phyloP scores from a whole-genome alignment of 1,284 basidiomycete genomes.

The Trametes pubescens region DNA sequence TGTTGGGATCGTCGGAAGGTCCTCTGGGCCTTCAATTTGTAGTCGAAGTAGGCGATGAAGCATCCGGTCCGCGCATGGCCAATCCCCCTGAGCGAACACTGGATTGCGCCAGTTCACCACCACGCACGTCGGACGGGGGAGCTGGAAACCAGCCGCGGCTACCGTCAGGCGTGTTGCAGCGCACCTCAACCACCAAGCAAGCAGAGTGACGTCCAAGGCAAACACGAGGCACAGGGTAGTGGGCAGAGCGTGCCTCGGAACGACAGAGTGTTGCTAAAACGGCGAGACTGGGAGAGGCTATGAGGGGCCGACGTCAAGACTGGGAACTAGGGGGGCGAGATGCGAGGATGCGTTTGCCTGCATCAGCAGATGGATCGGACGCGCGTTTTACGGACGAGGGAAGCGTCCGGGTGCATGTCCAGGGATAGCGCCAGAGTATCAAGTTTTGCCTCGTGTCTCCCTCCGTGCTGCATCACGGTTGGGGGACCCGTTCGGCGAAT shows the following conservation, averaged over 20 bases:
- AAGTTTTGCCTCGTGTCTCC: constrained; percentile 29
- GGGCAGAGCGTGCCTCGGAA: constrained; percentile 32
- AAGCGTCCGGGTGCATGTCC: constrained; percentile 20
- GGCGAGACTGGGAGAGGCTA: constrained; percentile 26
- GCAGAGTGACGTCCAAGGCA: constrained; percentile 24
- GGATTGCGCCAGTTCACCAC: constrained; percentile 21
- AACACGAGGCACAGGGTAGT: constrained; percentile 34
- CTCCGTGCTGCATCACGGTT: constrained; percentile 26
- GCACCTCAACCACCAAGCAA: constrained; percentile 19
- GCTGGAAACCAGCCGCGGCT: constrained; percentile 20
- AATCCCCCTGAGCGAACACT: constrained; percentile 20
- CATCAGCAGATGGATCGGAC: constrained; percentile 24
- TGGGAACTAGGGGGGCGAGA: constrained; percentile 22
- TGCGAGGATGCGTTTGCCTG: constrained; percentile 22
- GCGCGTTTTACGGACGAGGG: constrained; percentile 31
- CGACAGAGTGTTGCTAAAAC: constrained; percentile 25
- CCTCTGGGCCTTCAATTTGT: constrained; percentile 43
- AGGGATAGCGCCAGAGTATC: constrained; percentile 23
- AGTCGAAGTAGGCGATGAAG: constrained; percentile 27
- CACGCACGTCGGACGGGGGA: constrained; percentile 27
- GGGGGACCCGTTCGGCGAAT: constrained; percentile 22
- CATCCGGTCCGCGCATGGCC: constrained; percentile 28
- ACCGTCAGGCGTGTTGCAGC: constrained; percentile 25
- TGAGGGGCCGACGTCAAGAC: constrained; percentile 27
- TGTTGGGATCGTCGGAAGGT: constrained; percentile 43